Evolutionary conservation across 2,329 filamentous ascomycete species (phyloP).

Genomic region (Aspergillus caelatus): DNA sequence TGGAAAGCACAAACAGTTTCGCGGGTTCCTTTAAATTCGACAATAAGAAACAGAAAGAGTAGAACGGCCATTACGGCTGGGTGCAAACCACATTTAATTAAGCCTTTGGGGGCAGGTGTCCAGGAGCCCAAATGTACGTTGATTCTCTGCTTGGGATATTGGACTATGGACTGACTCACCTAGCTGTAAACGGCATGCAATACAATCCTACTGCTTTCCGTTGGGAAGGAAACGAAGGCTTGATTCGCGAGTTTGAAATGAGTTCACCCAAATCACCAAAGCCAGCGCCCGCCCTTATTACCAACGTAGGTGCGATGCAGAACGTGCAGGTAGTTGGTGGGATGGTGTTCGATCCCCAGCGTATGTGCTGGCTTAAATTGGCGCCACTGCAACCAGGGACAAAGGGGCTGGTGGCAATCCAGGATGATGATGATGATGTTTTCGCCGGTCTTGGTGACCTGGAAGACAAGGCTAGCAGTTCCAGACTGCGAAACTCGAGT

Average conservation of each 20-base stretch:
- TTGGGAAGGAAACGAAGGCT: conserved; percentile 97
- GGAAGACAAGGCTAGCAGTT: conserved; percentile 61
- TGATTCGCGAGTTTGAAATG: conserved; percentile 73
- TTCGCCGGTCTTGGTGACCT: conserved; percentile 95
- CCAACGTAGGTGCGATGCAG: conserved; percentile 80
- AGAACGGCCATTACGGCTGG: conserved; percentile 37
- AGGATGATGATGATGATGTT: conserved; percentile 87
- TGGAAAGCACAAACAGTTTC: conserved; percentile 61
- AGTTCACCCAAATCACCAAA: conserved; percentile 47
- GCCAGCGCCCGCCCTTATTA: conserved; percentile 72
- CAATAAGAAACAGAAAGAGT: conserved; percentile 49
- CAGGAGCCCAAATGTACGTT: conserved; percentile 79
- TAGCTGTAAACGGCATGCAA: conserved; percentile 80
- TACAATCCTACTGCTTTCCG: conserved; percentile 85
- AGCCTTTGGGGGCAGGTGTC: conserved; percentile 72
- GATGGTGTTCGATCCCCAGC: conserved; percentile 96
- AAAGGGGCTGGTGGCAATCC: conserved; percentile 54
- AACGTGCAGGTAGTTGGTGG: conserved; percentile 93
- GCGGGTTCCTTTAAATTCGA: conserved; percentile 54
- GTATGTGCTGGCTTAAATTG: conserved; percentile 97
- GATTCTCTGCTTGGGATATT: neutral
- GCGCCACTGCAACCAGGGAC: conserved; percentile 47
- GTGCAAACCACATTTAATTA: conserved; percentile 81
- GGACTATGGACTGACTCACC: conserved; percentile 5
- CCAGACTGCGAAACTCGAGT: conserved; percentile 25